Percentiles rank a stretch among this genome's conserved stretches.
Conservation (phyloP, 495 filamentous ascomycete species). For the Hypomontagnella submonticulosa region DNA sequence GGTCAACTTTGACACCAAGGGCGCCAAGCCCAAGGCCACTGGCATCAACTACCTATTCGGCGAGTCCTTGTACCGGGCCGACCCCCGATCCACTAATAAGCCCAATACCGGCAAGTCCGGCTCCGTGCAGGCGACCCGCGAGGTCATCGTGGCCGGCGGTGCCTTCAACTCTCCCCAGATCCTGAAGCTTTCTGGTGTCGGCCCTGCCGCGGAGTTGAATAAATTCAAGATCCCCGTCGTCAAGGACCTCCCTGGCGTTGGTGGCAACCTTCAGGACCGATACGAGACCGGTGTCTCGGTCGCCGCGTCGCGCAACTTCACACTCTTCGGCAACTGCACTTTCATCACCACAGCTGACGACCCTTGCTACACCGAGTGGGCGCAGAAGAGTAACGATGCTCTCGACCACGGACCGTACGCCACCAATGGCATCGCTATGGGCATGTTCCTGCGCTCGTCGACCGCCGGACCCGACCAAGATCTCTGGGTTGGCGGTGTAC, state of each 20-base stretch:
- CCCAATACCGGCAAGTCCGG: constrained; percentile 55
- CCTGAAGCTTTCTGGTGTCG: constrained; percentile 72
- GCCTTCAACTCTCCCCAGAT: constrained; percentile 71
- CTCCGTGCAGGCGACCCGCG: constrained; percentile 61
- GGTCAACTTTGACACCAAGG: constrained; percentile 62
- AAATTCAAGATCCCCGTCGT: constrained; percentile 62
- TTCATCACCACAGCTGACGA: constrained; percentile 55
- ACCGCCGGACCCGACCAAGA: constrained; percentile 57
- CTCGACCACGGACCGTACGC: constrained; percentile 60
- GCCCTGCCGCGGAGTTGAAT: constrained; percentile 60
- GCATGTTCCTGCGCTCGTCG: constrained; percentile 59
- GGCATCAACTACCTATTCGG: constrained; percentile 74
- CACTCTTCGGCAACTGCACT: constrained; percentile 60
- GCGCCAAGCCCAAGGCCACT: constrained; percentile 60
- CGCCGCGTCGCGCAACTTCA: constrained; percentile 55
- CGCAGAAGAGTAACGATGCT: constrained; percentile 39
- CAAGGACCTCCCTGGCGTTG: constrained; percentile 68
- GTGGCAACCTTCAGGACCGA: constrained; percentile 74
- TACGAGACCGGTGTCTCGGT: constrained; percentile 65
- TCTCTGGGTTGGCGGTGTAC: constrained; percentile 64
- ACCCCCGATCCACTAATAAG: constrained; percentile 51
- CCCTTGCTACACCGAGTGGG: constrained; percentile 63
- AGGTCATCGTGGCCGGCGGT: constrained; percentile 73
- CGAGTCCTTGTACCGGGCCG: constrained; percentile 68
- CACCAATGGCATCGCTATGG: constrained; percentile 58